These are phyloP conservation scores for Fagopyrum tataricum DNA, from an alignment of 148 eudicot species.

Conservation along the genomic window DNA sequence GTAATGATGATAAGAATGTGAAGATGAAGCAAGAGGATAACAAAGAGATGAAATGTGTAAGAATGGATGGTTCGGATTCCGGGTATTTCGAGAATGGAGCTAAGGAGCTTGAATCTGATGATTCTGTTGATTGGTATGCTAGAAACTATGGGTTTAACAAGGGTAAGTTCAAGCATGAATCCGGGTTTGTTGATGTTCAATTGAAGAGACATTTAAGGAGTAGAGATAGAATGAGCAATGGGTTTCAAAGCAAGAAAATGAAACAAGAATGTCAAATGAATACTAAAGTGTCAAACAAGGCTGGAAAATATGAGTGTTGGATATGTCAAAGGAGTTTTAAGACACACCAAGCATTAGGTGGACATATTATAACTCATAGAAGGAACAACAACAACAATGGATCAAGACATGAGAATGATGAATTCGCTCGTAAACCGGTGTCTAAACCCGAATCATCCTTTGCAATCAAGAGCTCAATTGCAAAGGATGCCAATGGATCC, in stretches of 20 bases:
- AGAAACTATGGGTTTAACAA: constrained; percentile 27
- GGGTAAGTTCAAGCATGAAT: constrained; percentile 23
- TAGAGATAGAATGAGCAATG: neutral
- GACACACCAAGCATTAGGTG: constrained; percentile 62
- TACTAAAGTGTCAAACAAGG: neutral
- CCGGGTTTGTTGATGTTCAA: constrained; percentile 16
- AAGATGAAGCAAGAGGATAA: constrained; percentile 19
- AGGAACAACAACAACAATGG: constrained; percentile 32
- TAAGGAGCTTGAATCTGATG: constrained; percentile 67
- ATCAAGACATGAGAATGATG: constrained; percentile 2
- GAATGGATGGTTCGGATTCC: constrained; percentile 63
- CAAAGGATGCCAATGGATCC: neutral
- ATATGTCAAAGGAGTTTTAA: constrained; percentile 40
- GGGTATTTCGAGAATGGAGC: constrained; percentile 62
- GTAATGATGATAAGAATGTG: constrained; percentile 13
- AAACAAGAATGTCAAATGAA: neutral
- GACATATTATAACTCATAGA: constrained; percentile 56
- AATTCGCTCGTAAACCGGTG: neutral
- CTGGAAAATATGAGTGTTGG: constrained; percentile 46
- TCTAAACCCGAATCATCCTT: constrained; percentile 1
- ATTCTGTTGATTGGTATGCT: constrained; percentile 52
- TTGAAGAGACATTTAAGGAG: constrained; percentile 8
- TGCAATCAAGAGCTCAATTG: neutral
- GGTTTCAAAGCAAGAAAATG: neutral
- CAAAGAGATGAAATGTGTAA: constrained; percentile 25